Percentiles rank a stretch among this genome's conserved stretches.
Evolutionary conservation across 148 eudicot genomes (phyloP).

Genomic region (Fagopyrum homotropicum): DNA sequence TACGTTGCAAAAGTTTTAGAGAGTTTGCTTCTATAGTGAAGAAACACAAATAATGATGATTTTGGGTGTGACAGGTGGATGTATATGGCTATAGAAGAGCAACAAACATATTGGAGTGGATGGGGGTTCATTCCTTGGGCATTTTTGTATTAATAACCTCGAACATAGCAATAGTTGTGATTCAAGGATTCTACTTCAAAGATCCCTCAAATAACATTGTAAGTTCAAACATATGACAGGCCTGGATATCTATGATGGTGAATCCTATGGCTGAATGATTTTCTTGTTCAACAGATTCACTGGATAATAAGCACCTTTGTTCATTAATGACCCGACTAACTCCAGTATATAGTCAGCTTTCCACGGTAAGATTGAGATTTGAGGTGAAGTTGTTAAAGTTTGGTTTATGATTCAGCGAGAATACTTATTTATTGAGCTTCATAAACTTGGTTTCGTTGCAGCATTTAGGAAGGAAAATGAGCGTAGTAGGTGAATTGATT

Average conservation of each 20-base stretch:
- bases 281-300: constrained; percentile 41
- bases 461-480: background rate
- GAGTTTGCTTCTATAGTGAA: background rate
- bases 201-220: constrained; percentile 65
- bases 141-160: constrained; percentile 59
- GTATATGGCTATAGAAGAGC: constrained; percentile 44
- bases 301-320: constrained; percentile 48
- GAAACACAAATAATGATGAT: background rate
- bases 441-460: background rate
- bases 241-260: too few species aligned
- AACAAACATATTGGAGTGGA: constrained; percentile 54
- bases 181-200: constrained; percentile 76
- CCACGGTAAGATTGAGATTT: constrained; percentile 16
- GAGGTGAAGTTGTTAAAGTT: background rate
- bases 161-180: constrained; percentile 51
- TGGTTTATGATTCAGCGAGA: background rate
- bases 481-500: background rate
- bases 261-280: background rate
- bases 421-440: background rate
- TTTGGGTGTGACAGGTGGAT: constrained; percentile 47
- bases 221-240: constrained; percentile 21
- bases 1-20: constrained; percentile 23
- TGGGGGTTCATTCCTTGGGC: constrained; percentile 68
- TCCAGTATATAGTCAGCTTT: background rate
- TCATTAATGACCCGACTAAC: constrained; percentile 23